phyloP scores from a whole-genome alignment of 352 stramenopile species.

The Blastocystis sp. region DNA sequence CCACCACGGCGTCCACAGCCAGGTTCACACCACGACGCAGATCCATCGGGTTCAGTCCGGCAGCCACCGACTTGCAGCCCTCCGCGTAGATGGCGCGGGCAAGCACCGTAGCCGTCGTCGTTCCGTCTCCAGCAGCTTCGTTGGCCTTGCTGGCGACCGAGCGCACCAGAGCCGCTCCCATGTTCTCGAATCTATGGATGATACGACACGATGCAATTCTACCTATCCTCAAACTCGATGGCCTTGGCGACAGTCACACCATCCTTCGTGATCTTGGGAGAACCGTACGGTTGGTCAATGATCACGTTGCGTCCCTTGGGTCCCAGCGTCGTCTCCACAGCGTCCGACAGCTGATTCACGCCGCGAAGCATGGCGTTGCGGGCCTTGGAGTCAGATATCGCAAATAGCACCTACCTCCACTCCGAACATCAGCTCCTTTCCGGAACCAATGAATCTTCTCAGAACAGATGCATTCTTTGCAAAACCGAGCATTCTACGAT shows the following conservation, averaged over 20 bases:
- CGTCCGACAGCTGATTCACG: slow-evolving; percentile 93
- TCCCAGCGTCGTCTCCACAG: slow-evolving; percentile 92
- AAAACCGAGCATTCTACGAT: slow-evolving; percentile 27
- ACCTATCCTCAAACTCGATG: slow-evolving; percentile 90
- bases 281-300: slow-evolving; percentile 91
- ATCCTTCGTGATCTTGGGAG: slow-evolving; percentile 94
- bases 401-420: slow-evolving; percentile 67
- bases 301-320: slow-evolving; percentile 99
- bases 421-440: slow-evolving; percentile 97
- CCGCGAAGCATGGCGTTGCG: slow-evolving; percentile 91
- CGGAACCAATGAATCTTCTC: slow-evolving; percentile 60
- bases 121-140: slow-evolving; percentile 96
- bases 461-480: background rate
- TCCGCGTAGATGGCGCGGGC: slow-evolving; percentile 95
- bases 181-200: slow-evolving; percentile 62
- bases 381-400: slow-evolving; percentile 65
- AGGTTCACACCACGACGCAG: slow-evolving; percentile 89
- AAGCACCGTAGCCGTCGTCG: slow-evolving; percentile 95
- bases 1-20: slow-evolving; percentile 87
- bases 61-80: slow-evolving; percentile 93
- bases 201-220: slow-evolving; percentile 69
- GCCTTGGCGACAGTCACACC: slow-evolving; percentile 89
- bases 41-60: slow-evolving; percentile 97
- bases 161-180: slow-evolving; percentile 73
- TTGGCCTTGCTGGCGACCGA: slow-evolving; percentile 94